Evolutionary conservation across 2,329 filamentous ascomycete species (phyloP).

Genomic region (Fusarium denticulatum): DNA sequence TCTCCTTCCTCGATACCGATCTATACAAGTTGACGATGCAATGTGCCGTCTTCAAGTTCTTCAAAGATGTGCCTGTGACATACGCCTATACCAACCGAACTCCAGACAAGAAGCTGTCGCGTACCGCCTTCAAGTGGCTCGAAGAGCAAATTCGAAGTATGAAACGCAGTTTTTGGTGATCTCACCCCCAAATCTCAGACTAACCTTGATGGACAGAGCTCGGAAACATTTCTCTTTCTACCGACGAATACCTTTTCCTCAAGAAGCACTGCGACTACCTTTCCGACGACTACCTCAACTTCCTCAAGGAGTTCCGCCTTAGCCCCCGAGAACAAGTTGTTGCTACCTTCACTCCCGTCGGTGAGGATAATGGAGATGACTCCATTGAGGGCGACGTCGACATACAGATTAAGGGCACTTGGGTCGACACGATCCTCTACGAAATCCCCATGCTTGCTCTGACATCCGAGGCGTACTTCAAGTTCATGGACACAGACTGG

Average conservation of each 20-base stretch:
- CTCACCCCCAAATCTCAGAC: background rate
- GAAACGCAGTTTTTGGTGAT: constrained; percentile 39
- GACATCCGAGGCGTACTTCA: constrained; percentile 96
- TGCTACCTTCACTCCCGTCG: constrained; percentile 70
- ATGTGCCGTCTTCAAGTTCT: constrained; percentile 94
- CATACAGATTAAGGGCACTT: constrained; percentile 81
- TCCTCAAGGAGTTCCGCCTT: constrained; percentile 83
- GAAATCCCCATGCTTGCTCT: constrained; percentile 94
- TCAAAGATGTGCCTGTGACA: constrained; percentile 81
- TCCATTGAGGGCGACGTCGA: constrained; percentile 78
- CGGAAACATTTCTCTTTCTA: constrained; percentile 79
- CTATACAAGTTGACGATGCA: constrained; percentile 99
- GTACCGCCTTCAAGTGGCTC: constrained; percentile 86
- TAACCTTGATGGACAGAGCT: constrained; percentile 68
- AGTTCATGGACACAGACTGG: constrained; percentile 95
- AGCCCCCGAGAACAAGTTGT: constrained; percentile 82
- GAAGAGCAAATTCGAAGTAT: constrained; percentile 81
- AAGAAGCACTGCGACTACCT: constrained; percentile 84
- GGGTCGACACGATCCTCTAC: constrained; percentile 96
- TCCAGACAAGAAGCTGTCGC: constrained; percentile 88
- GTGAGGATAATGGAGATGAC: constrained; percentile 68
- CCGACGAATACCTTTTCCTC: constrained; percentile 84
- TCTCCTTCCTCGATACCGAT: constrained; percentile 83
- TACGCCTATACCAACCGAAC: constrained; percentile 97
- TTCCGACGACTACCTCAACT: constrained; percentile 78